These are phyloP conservation scores for Cercis canadensis DNA, from an alignment of 306 rosid species.

Conservation along the genomic window DNA sequence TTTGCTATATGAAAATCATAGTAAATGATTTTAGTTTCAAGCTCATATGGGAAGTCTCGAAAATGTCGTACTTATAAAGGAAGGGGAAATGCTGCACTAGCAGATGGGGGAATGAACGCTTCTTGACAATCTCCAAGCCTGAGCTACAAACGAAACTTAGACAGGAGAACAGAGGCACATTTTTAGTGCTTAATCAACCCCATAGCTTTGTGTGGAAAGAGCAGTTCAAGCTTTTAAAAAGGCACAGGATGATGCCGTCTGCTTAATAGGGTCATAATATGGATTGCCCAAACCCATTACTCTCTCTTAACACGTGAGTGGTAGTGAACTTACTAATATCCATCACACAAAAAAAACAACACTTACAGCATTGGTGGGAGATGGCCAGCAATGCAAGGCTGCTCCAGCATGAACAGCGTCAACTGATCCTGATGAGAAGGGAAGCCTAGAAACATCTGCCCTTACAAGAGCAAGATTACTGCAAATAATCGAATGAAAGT, in stretches of 20 bases:
- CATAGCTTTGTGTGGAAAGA: conserved; percentile 1
- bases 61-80: background rate
- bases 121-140: background rate
- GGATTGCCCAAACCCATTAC: conserved; percentile 7
- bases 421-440: conserved; percentile 80
- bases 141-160: conserved; percentile 4
- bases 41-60: background rate
- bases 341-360: conserved; percentile 26
- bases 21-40: background rate
- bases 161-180: background rate
- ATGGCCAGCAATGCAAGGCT: conserved; percentile 96
- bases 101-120: too few species aligned
- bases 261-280: background rate
- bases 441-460: conserved; percentile 96
- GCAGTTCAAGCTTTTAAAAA: conserved; percentile 14
- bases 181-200: conserved; percentile 4
- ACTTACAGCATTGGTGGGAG: conserved; percentile 95
- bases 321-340: conserved; percentile 17
- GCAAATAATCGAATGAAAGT: conserved; percentile 50
- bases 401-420: conserved; percentile 99
- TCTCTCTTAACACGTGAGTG: background rate
- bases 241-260: too few species aligned
- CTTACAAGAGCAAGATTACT: conserved; percentile 96
- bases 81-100: background rate
- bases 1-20: too few species aligned